Evolutionary conservation across 2,329 filamentous ascomycete species (phyloP).

Genomic region (Ceratocystis destructans): DNA sequence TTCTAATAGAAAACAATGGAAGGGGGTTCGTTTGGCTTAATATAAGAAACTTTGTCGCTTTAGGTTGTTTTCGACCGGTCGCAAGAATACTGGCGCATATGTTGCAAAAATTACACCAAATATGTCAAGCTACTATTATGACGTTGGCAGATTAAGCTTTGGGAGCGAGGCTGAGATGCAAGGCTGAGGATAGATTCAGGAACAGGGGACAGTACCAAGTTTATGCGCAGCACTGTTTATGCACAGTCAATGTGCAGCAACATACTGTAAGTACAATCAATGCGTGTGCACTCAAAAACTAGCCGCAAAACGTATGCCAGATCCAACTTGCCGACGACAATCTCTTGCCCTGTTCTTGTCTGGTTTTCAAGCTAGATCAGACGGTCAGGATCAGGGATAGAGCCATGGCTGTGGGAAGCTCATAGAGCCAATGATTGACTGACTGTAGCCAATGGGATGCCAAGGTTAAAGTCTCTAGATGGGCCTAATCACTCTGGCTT

Average conservation of each 20-base stretch:
- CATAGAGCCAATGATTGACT: neutral
- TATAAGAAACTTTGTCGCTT: neutral
- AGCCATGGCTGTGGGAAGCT: neutral
- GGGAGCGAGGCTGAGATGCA: slow-evolving; percentile 14
- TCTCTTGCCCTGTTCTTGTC: neutral
- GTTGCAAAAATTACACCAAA: neutral
- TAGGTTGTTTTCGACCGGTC: neutral
- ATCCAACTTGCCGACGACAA: neutral
- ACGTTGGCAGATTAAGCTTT: slow-evolving; percentile 11
- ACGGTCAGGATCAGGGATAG: slow-evolving; percentile 4
- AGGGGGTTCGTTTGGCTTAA: no score
- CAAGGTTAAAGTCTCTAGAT: neutral
- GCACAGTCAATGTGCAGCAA: neutral
- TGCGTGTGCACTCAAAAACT: neutral
- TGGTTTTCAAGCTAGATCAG: slow-evolving; percentile 1
- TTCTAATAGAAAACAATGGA: no score
- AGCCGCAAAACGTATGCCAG: neutral
- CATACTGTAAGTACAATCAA: neutral
- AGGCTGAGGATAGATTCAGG: slow-evolving; percentile 4
- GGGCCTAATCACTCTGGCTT: neutral
- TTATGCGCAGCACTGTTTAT: neutral
- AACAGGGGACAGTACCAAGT: neutral
- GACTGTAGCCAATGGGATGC: neutral
- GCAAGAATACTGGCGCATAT: neutral
- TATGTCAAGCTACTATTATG: neutral